These are phyloP conservation scores for Monilinia aucupariae DNA, from an alignment of 2,329 filamentous ascomycete species.

Conservation along the genomic window DNA sequence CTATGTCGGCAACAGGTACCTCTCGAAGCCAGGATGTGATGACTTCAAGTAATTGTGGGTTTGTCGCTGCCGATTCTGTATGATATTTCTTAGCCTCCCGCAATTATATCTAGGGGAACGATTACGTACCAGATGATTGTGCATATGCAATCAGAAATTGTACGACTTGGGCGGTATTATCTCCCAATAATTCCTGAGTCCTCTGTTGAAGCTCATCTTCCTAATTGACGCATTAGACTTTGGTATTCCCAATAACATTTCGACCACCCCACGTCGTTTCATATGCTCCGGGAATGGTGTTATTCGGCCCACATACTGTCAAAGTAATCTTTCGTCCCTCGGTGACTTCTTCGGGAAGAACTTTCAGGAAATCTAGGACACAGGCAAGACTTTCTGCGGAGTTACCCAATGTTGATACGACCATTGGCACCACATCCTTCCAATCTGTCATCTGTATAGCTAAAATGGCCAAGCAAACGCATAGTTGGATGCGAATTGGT, in stretches of 20 bases:
- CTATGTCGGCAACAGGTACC: conserved; percentile 75
- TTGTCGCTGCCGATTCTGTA: conserved; percentile 68
- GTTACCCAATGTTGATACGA: conserved; percentile 72
- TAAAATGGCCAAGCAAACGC: conserved; percentile 87
- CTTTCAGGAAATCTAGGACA: conserved; percentile 91
- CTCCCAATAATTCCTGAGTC: conserved; percentile 82
- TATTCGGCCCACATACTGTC: conserved; percentile 79
- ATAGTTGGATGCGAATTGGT: conserved; percentile 82
- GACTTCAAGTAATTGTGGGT: conserved; percentile 88
- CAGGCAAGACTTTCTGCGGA: conserved; percentile 75
- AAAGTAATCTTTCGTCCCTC: conserved; percentile 99
- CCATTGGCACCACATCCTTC: conserved; percentile 83
- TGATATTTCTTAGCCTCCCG: conserved; percentile 24
- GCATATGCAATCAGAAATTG: conserved; percentile 83
- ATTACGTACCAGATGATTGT: conserved; percentile 76
- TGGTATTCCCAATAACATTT: conserved; percentile 34
- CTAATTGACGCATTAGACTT: conserved; percentile 56
- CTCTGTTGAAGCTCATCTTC: conserved; percentile 88
- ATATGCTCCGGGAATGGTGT: conserved; percentile 41
- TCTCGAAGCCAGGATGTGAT: conserved; percentile 96
- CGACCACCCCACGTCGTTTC: conserved; percentile 35
- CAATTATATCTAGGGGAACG: conserved; percentile 14
- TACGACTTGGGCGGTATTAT: conserved; percentile 86
- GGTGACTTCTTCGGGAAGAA: conserved; percentile 96
- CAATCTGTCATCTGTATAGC: conserved; percentile 95